A percentile compares a stretch with the other conserved stretches of the same genome.
phyloP scores from a whole-genome alignment of 2,329 filamentous ascomycete species.

The Corinectria fuckeliana region DNA sequence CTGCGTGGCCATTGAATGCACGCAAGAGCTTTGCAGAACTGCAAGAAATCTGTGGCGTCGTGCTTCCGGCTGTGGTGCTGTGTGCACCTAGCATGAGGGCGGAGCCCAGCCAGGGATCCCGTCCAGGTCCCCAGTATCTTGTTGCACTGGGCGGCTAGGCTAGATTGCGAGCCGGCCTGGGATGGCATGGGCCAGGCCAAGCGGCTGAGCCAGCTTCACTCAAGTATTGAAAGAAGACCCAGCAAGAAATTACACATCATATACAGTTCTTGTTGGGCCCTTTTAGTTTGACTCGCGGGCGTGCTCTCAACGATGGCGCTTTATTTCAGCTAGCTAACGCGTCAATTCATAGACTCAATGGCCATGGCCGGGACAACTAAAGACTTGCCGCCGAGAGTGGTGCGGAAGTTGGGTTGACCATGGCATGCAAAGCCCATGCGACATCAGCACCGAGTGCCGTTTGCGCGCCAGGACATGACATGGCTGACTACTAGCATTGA shows the following conservation, averaged over 20 bases:
- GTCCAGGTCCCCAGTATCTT: constrained; percentile 18
- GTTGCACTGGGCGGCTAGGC: constrained; percentile 18
- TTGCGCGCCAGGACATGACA: constrained; percentile 8
- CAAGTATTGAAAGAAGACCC: background rate
- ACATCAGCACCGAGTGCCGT: constrained; percentile 14
- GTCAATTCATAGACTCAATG: constrained; percentile 5
- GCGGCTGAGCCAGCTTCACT: constrained; percentile 5
- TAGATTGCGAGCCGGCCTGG: constrained; percentile 16
- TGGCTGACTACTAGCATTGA: constrained; percentile 11
- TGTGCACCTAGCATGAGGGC: constrained; percentile 8
- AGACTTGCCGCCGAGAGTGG: background rate
- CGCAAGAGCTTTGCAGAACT: constrained; percentile 22
- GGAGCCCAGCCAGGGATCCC: constrained; percentile 18
- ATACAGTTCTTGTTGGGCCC: background rate
- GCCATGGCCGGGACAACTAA: background rate
- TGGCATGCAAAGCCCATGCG: background rate
- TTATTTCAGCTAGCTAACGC: constrained; percentile 11
- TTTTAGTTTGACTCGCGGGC: background rate
- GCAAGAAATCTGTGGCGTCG: constrained; percentile 23
- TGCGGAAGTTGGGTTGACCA: constrained; percentile 12
- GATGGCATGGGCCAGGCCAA: constrained; percentile 16
- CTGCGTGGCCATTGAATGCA: constrained; percentile 3
- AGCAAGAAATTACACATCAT: constrained; percentile 15
- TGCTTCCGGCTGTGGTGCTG: constrained; percentile 21
- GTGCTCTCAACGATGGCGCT: background rate